These are phyloP conservation scores for Trichosporon inkin DNA, from an alignment of 1,284 basidiomycete species.

Conservation along the genomic window DNA sequence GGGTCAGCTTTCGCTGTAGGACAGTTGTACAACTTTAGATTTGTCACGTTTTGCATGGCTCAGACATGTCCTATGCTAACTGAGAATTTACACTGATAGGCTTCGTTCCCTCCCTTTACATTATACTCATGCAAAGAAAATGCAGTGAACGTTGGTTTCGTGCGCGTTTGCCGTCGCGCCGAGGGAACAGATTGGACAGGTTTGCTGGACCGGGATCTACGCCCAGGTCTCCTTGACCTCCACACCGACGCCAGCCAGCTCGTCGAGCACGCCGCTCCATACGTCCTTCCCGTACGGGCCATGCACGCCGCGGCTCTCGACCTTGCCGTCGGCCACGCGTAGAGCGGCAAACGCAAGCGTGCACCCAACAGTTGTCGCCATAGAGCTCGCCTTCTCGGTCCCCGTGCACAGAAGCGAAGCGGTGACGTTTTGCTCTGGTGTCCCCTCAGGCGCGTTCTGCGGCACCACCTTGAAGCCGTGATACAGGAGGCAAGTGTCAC, in stretches of 20 bases:
- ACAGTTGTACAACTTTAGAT: neutral
- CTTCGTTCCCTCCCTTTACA: too few relatives aligned
- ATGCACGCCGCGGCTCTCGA: conserved; percentile 61
- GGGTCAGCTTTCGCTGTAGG: neutral
- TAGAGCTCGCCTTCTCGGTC: conserved; percentile 63
- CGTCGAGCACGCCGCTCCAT: conserved; percentile 60
- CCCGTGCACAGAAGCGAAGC: conserved; percentile 73
- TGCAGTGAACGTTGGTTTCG: too few relatives aligned
- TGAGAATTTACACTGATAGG: too few relatives aligned
- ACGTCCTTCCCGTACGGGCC: conserved; percentile 62
- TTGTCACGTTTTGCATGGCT: neutral
- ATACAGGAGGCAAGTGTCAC: conserved; percentile 80
- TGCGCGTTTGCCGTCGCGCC: too few relatives aligned
- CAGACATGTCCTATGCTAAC: neutral
- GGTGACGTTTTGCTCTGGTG: conserved; percentile 62
- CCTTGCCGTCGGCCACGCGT: conserved; percentile 65
- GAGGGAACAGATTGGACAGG: too few relatives aligned
- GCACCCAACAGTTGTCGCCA: conserved; percentile 83
- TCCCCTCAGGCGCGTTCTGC: conserved; percentile 17
- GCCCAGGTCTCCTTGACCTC: conserved; percentile 60
- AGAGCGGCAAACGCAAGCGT: conserved; percentile 76
- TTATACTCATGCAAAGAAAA: too few relatives aligned
- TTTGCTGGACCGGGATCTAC: neutral
- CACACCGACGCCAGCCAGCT: conserved; percentile 62
- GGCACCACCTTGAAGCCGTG: conserved; percentile 63